A percentile compares a stretch with the other conserved stretches of the same genome.
Evolutionary conservation across 805 yeast genomes (phyloP).

Genomic region (Nakazawaea peltata): DNA sequence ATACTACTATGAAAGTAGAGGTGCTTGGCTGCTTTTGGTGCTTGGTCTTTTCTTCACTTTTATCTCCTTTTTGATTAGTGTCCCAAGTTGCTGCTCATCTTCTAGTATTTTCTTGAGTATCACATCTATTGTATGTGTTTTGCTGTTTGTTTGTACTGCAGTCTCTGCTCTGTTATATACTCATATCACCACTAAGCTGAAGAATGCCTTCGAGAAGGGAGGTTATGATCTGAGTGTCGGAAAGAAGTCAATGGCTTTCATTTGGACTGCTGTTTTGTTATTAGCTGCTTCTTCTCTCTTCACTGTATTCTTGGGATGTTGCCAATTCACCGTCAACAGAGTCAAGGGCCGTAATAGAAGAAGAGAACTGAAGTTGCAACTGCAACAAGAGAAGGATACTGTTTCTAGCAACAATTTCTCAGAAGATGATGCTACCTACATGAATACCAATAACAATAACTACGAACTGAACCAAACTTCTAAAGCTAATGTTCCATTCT

Average conservation of each 20-base stretch:
- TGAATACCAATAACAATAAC: neutral
- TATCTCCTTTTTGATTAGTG: neutral
- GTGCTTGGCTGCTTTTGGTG: conserved; percentile 55
- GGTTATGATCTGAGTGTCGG: conserved; percentile 6
- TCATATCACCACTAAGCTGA: conserved; percentile 1
- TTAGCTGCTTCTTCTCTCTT: conserved; percentile 2
- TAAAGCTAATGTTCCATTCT: neutral
- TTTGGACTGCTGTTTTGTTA: conserved; percentile 9
- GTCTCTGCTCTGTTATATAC: conserved; percentile 10
- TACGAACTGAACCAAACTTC: neutral
- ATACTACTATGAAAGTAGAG: conserved; percentile 58
- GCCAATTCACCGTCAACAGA: conserved; percentile 6
- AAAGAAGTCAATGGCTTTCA: conserved; percentile 9
- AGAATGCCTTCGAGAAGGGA: neutral
- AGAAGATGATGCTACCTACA: neutral
- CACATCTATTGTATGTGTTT: neutral
- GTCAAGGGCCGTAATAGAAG: neutral
- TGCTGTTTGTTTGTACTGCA: conserved; percentile 5
- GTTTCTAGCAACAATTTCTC: conserved; percentile 6
- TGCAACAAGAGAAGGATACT: neutral
- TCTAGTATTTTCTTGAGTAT: conserved; percentile 3
- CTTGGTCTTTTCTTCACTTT: conserved; percentile 35
- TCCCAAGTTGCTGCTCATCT: conserved; percentile 3
- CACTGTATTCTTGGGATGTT: conserved; percentile 4
- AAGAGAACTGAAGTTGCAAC: neutral